These are phyloP conservation scores for Apostasia ramifera DNA, from an alignment of 106 monocot species.

Conservation along the genomic window DNA sequence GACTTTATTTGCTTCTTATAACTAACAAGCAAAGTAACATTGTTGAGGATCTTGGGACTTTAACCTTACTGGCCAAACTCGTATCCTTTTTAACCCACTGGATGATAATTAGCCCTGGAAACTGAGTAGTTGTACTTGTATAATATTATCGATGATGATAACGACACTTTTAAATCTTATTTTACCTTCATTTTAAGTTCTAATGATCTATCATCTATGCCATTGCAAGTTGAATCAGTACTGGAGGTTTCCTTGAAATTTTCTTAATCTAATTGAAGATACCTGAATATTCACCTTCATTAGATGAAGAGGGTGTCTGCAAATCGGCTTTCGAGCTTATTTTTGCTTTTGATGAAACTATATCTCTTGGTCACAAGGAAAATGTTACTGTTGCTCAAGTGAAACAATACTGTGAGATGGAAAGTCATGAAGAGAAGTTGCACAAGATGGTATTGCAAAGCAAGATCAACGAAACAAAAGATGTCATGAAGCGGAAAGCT, in stretches of 20 bases:
- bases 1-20: slow-evolving; percentile 74
- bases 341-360: slow-evolving; percentile 98
- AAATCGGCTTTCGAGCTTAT: slow-evolving; percentile 86
- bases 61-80: slow-evolving; percentile 78
- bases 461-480: slow-evolving; percentile 98
- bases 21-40: slow-evolving; percentile 98
- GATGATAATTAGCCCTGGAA: not conserved
- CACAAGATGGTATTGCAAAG: slow-evolving; percentile 84
- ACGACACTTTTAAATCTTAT: too few species aligned
- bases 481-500: slow-evolving; percentile 91
- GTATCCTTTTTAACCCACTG: slow-evolving; percentile 39
- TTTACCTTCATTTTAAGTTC: not conserved
- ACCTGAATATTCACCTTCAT: slow-evolving; percentile 84
- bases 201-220: not conserved
- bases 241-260: not conserved
- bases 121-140: not conserved
- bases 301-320: slow-evolving; percentile 90
- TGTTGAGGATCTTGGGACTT: slow-evolving; percentile 86
- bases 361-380: slow-evolving; percentile 94
- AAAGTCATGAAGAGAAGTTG: slow-evolving; percentile 87
- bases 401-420: slow-evolving; percentile 99
- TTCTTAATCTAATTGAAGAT: slow-evolving; percentile 57
- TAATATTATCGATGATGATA: too few species aligned
- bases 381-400: slow-evolving; percentile 85
- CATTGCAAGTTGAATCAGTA: not conserved